Conservation (phyloP, 2,329 filamentous ascomycete species). For the Rugonectria rugulosa region DNA sequence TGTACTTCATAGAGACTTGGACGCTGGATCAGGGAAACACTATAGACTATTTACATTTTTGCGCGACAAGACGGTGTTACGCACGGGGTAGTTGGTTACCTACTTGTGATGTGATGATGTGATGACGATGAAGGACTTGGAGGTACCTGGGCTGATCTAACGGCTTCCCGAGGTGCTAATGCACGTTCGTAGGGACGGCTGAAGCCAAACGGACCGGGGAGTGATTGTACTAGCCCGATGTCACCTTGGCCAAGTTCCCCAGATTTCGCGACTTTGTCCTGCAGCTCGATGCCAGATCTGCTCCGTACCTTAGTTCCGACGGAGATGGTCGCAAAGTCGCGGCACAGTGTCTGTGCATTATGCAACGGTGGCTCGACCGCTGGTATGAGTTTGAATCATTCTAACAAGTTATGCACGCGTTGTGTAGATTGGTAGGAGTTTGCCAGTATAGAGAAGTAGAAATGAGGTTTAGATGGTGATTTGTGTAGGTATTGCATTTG, state of each 20-base stretch:
- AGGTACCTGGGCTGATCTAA: neutral
- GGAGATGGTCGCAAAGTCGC: neutral
- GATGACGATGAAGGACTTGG: neutral
- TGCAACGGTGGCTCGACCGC: no score
- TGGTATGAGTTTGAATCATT: no score
- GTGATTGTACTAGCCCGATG: conserved; percentile 19
- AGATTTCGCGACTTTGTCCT: conserved; percentile 1
- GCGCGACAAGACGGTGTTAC: no score
- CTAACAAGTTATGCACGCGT: no score
- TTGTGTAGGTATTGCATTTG: no score
- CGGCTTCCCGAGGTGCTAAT: conserved; percentile 7
- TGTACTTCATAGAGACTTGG: conserved; percentile 38
- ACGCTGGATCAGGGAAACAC: conserved; percentile 28
- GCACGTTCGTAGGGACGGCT: neutral
- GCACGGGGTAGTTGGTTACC: no score
- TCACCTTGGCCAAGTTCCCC: conserved; percentile 8
- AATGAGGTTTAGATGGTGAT: neutral
- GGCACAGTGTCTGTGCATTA: neutral
- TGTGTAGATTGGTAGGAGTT: no score
- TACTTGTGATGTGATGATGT: neutral
- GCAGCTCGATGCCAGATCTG: neutral
- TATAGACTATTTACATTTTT: conserved; percentile 35
- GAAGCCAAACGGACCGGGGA: conserved; percentile 7
- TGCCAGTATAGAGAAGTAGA: neutral
- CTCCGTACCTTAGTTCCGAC: neutral